Evolutionary conservation across 495 filamentous ascomycete species (phyloP).

Genomic region (Podospora pseudocomata): DNA sequence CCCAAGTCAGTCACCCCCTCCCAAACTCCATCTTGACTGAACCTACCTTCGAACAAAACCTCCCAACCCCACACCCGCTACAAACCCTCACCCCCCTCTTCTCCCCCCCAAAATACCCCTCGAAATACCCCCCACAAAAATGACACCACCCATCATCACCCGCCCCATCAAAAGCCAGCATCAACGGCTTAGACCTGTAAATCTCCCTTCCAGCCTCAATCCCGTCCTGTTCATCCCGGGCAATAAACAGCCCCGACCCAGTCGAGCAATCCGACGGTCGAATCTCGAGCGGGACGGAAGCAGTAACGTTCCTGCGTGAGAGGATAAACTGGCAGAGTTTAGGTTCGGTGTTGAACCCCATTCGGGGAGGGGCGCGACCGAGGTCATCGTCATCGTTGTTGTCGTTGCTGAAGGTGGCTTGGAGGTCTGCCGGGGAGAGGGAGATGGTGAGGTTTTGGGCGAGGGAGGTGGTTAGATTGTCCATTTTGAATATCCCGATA

Average conservation of each 20-base stretch:
- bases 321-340: slow-evolving; percentile 21
- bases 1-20: background rate
- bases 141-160: slow-evolving; percentile 18
- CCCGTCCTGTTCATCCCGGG: background rate
- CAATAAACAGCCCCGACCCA: slow-evolving; percentile 26
- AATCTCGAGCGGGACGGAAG: slow-evolving; percentile 18
- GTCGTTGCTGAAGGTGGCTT: background rate
- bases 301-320: background rate
- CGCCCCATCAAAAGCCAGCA: slow-evolving; percentile 9
- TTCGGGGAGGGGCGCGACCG: slow-evolving; percentile 11
- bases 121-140: slow-evolving; percentile 19
- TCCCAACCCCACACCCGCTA: slow-evolving; percentile 57
- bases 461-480: background rate
- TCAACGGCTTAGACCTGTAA: slow-evolving; percentile 20
- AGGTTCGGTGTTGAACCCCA: slow-evolving; percentile 15
- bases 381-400: slow-evolving; percentile 7
- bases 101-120: background rate
- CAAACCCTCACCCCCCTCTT: slow-evolving; percentile 48
- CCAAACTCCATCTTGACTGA: background rate
- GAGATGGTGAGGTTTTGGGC: background rate
- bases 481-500: background rate
- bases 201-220: slow-evolving; percentile 24
- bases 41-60: slow-evolving; percentile 64
- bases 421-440: background rate
- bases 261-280: slow-evolving; percentile 13